A percentile compares a stretch with the other conserved stretches of the same genome.
phyloP scores from a whole-genome alignment of 1,284 basidiomycete genomes.

The Bjerkandera adusta region DNA sequence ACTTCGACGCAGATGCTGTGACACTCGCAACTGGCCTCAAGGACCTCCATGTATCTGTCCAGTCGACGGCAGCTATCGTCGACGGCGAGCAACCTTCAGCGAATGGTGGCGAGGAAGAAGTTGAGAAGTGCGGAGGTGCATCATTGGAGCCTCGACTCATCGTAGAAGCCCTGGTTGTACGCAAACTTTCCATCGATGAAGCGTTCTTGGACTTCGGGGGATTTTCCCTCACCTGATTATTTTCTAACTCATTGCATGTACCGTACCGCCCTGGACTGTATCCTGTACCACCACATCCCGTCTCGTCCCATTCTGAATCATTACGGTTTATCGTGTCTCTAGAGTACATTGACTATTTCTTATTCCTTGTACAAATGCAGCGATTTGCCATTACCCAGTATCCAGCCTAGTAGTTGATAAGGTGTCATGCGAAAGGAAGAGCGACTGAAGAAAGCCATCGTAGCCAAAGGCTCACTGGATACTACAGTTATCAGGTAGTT shows the following conservation, averaged over 20 bases:
- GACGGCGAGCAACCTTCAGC: neutral
- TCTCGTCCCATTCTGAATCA: neutral
- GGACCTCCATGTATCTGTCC: slow-evolving; percentile 2
- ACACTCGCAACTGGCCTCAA: neutral
- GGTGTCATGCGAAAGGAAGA: no score
- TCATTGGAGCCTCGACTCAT: slow-evolving; percentile 51
- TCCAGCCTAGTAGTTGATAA: neutral
- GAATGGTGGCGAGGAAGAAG: neutral
- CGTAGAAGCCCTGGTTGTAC: slow-evolving; percentile 75
- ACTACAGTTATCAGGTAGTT: slow-evolving; percentile 51
- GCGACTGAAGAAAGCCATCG: no score
- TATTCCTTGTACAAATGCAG: no score
- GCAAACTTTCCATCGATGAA: slow-evolving; percentile 71
- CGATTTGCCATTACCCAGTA: neutral
- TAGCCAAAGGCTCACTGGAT: slow-evolving; percentile 37
- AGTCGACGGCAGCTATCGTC: neutral
- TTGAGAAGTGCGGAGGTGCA: neutral
- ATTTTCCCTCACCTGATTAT: slow-evolving; percentile 40
- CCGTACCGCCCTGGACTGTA: neutral
- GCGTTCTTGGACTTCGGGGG: slow-evolving; percentile 72
- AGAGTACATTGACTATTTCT: neutral
- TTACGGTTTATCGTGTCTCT: neutral
- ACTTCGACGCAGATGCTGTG: neutral
- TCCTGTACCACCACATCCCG: neutral
- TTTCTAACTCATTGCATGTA: neutral